Evolutionary conservation across 2,329 filamentous ascomycete genomes (phyloP).

Genomic region (Hymenotorrendiella dingleyae): DNA sequence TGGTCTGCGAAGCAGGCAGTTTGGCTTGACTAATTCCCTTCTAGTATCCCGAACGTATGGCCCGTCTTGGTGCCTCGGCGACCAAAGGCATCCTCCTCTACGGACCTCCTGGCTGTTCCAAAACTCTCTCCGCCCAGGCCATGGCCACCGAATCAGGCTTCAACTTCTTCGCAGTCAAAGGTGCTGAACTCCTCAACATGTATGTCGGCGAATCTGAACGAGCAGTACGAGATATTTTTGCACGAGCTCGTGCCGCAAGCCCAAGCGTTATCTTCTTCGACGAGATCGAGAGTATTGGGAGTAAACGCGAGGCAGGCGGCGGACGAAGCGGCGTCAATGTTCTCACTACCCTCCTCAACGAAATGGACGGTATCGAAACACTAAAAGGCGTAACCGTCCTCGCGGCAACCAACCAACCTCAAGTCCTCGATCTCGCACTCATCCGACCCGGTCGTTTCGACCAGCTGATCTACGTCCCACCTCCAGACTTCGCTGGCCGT

Average conservation of each 20-base stretch:
- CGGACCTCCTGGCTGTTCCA: slow-evolving; percentile 89
- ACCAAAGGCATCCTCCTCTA: slow-evolving; percentile 84
- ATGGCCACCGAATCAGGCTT: slow-evolving; percentile 84
- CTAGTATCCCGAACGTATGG: slow-evolving; percentile 45
- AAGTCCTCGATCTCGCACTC: slow-evolving; percentile 78
- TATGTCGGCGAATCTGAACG: slow-evolving; percentile 94
- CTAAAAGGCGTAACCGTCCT: slow-evolving; percentile 79
- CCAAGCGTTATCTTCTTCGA: slow-evolving; percentile 97
- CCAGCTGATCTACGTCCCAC: slow-evolving; percentile 76
- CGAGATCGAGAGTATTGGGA: slow-evolving; percentile 80
- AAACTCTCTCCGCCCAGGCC: slow-evolving; percentile 87
- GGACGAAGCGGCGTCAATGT: slow-evolving; percentile 64
- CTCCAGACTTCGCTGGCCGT: slow-evolving; percentile 67
- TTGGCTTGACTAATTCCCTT: too few species aligned
- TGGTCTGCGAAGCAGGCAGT: too few species aligned
- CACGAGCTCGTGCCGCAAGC: slow-evolving; percentile 75
- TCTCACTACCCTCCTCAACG: slow-evolving; percentile 81
- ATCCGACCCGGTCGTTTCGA: slow-evolving; percentile 84
- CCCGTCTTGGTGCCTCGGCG: slow-evolving; percentile 46
- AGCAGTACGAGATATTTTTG: slow-evolving; percentile 77
- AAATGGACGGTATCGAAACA: slow-evolving; percentile 92
- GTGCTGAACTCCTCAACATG: slow-evolving; percentile 89
- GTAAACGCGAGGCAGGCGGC: slow-evolving; percentile 40
- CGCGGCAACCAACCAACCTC: slow-evolving; percentile 86
- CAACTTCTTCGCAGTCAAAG: slow-evolving; percentile 93